Evolutionary conservation across 2,329 filamentous ascomycete species (phyloP), one percentile per base, ranked within the genome.

Genomic region (Colletotrichum australisinense): DNA sequence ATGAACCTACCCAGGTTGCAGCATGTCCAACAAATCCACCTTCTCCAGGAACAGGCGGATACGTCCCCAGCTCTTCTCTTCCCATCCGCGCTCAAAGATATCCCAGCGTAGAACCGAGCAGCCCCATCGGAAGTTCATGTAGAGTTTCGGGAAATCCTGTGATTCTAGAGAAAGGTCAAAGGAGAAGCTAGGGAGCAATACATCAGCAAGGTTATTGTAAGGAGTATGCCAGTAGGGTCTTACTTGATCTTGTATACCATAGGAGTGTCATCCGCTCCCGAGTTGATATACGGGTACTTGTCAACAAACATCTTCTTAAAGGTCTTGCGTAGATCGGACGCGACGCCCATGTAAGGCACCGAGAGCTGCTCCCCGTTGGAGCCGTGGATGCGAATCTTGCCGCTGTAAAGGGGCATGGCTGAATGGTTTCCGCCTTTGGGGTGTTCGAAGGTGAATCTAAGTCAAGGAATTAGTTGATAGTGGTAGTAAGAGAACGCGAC

Each of bases 381-480:
- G n/a, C 82, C 82, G 5, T 78, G 78, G 24, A 87, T 76, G 68
- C 82, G 79, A 26, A 87, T 78, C 74, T 86, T 86, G 24, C 86
- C 86, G 52, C 84, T 81, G 71, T 87, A 87, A 5, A 86, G 74
- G 0, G 85, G 85, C 56, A 87, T 76, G 55, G 78, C 77, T 28
- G 82, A 69, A 6, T 77, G 63, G 12, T 80, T 74, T 3, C 78
- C 72, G 28, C 76, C 74, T 4, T 57, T 52, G 7, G 81, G 81
- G 7, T 70, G 77, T 14, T 77, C 76, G 70, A 83, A 79, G 6
- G 73, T 75, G 22, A 81, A 76, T 14, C 77, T 78, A 1, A 1
- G 6, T 11, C 4, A 22, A 14, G 7, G 2, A 1, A n/a, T 60
- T 9, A 71, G 57, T 58, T 24, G 5, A 57, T 30, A 19, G 14